Evolutionary conservation across 2,329 filamentous ascomycete species (phyloP).

Genomic region (Apiospora pterosperma): DNA sequence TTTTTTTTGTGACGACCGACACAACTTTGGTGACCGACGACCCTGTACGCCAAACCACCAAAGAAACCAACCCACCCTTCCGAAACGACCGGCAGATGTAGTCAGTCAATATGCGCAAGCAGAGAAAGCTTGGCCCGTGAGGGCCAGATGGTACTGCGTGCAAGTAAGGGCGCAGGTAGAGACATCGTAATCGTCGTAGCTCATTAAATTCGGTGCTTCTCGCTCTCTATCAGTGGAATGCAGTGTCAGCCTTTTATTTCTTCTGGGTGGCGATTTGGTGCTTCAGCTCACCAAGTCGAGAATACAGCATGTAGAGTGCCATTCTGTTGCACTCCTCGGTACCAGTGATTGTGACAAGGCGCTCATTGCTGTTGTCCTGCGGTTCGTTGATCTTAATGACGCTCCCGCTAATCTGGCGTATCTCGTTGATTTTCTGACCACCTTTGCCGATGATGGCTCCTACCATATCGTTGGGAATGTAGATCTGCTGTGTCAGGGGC

Average conservation of each 20-base stretch:
- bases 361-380: slow-evolving; percentile 98
- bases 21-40: slow-evolving; percentile 4
- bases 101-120: background rate
- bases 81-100: background rate
- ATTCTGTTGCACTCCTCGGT: slow-evolving; percentile 99
- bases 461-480: slow-evolving; percentile 99
- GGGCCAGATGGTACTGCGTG: background rate
- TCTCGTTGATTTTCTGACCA: slow-evolving; percentile 98
- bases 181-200: slow-evolving; percentile 6
- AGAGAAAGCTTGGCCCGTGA: background rate
- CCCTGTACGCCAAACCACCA: slow-evolving; percentile 4
- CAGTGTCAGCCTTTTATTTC: slow-evolving; percentile 11
- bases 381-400: slow-evolving; percentile 99
- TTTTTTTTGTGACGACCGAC: background rate
- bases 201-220: slow-evolving; percentile 67
- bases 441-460: slow-evolving; percentile 99
- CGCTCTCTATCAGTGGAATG: slow-evolving; percentile 54
- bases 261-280: slow-evolving; percentile 10
- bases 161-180: slow-evolving; percentile 8
- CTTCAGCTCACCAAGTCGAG: slow-evolving; percentile 73
- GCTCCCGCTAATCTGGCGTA: slow-evolving; percentile 91
- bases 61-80: background rate
- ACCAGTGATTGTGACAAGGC: slow-evolving; percentile 93
- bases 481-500: slow-evolving; percentile 95
- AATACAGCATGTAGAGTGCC: slow-evolving; percentile 99